A percentile compares a stretch with the other conserved stretches of the same genome.
Evolutionary conservation across 345 rosid species (phyloP).

Genomic region (Salix purpurea): DNA sequence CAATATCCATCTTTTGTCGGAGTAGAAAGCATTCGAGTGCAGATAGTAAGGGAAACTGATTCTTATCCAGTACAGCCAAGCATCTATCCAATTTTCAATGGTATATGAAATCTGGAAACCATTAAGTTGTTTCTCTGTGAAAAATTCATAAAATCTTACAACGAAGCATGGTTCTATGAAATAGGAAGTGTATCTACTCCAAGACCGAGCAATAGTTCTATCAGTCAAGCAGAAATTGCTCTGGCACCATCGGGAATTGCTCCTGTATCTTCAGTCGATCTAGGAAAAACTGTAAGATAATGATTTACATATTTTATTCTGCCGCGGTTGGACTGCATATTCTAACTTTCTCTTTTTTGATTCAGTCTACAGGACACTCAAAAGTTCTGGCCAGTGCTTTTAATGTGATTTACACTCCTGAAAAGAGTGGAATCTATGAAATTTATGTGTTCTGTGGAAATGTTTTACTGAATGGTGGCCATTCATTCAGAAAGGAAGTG

Average conservation of each 20-base stretch:
- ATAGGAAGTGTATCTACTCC: constrained; percentile 34
- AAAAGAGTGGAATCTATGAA: constrained; percentile 59
- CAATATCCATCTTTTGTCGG: constrained; percentile 64
- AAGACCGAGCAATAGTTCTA: constrained; percentile 1
- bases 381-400: constrained; percentile 44
- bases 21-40: constrained; percentile 55
- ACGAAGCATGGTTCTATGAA: constrained; percentile 6
- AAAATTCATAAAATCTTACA: background rate
- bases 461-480: constrained; percentile 63
- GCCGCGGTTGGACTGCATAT: background rate
- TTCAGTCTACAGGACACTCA: constrained; percentile 39
- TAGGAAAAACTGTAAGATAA: constrained; percentile 39
- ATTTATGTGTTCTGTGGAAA: constrained; percentile 62
- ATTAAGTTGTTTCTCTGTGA: constrained; percentile 6
- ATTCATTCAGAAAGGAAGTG: constrained; percentile 67
- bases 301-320: background rate
- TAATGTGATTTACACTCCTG: constrained; percentile 54
- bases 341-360: constrained; percentile 9
- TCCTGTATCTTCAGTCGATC: constrained; percentile 39
- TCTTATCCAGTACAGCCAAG: constrained; percentile 40
- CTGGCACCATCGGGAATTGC: constrained; percentile 38
- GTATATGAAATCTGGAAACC: constrained; percentile 25
- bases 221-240: constrained; percentile 24
- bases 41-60: constrained; percentile 44
- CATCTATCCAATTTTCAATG: constrained; percentile 53